These are phyloP conservation scores for Boletellus emodensis DNA, from an alignment of 768 basidiomycete species.

Conservation along the genomic window DNA sequence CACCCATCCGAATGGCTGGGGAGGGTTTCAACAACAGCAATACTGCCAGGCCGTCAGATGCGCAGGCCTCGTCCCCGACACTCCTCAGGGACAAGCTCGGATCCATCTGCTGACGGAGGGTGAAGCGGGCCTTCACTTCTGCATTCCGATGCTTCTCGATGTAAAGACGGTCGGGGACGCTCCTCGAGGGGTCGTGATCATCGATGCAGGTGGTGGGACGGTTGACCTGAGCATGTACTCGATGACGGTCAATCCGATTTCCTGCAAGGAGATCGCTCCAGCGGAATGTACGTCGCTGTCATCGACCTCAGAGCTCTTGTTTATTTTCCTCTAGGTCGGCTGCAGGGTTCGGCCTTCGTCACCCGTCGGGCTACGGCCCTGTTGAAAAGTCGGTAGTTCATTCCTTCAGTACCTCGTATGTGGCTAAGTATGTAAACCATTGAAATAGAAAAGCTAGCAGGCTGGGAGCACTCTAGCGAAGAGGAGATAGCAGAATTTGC, in stretches of 20 bases:
- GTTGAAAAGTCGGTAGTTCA: conserved; percentile 30
- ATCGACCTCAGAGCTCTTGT: background rate
- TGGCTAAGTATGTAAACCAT: too few relatives aligned
- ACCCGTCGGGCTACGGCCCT: conserved; percentile 35
- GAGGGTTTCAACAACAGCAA: conserved; percentile 19
- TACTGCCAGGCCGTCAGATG: conserved; percentile 17
- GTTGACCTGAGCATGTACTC: too few relatives aligned
- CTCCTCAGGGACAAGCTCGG: too few relatives aligned
- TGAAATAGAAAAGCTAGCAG: conserved; percentile 2
- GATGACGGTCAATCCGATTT: conserved; percentile 13
- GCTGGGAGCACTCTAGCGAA: too few relatives aligned
- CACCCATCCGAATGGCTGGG: conserved; percentile 30
- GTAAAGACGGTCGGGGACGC: too few relatives aligned
- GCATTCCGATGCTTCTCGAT: too few relatives aligned
- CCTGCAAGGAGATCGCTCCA: conserved; percentile 32
- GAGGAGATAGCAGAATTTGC: too few relatives aligned
- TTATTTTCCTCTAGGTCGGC: too few relatives aligned
- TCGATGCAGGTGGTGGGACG: too few relatives aligned
- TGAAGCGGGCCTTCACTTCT: too few relatives aligned
- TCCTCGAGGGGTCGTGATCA: too few relatives aligned
- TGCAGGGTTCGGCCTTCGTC: conserved; percentile 49
- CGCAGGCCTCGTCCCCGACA: conserved; percentile 24
- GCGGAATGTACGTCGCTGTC: conserved; percentile 20
- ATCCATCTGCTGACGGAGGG: too few relatives aligned
- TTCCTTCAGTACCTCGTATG: background rate